Percentiles rank a stretch among this genome's conserved stretches.
phyloP scores from a whole-genome alignment of 441 rosid species.

The Breynia disticha region DNA sequence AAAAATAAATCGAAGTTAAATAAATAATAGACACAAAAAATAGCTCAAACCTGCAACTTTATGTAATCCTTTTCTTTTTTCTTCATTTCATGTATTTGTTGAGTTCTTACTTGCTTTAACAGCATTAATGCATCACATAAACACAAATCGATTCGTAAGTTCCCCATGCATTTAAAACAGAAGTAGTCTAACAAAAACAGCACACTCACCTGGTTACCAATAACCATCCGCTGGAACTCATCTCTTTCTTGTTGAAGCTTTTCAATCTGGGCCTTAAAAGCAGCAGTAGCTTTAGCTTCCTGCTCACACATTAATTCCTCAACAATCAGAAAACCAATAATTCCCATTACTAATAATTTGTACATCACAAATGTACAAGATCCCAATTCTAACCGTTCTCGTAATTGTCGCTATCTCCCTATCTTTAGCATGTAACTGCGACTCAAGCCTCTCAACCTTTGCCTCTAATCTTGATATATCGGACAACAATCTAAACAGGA shows the following conservation, averaged over 20 bases:
- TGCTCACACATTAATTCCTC: slow-evolving; percentile 16
- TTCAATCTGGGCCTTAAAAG: slow-evolving; percentile 85
- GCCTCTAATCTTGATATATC: slow-evolving; percentile 93
- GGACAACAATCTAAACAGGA: slow-evolving; percentile 46
- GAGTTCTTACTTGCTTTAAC: slow-evolving; percentile 90
- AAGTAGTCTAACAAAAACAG: slow-evolving; percentile 3
- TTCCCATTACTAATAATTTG: slow-evolving; percentile 2
- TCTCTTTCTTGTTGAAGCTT: slow-evolving; percentile 92
- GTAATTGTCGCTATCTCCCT: slow-evolving; percentile 96
- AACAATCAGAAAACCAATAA: slow-evolving; percentile 12
- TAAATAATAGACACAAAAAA: background rate
- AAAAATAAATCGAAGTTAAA: no score
- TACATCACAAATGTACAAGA: slow-evolving; percentile 12
- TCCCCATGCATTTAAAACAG: background rate
- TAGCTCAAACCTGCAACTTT: slow-evolving; percentile 66
- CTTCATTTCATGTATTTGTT: slow-evolving; percentile 98
- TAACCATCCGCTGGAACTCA: slow-evolving; percentile 98
- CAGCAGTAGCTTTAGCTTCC: slow-evolving; percentile 92
- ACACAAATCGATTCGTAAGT: slow-evolving; percentile 8
- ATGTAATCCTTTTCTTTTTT: slow-evolving; percentile 95
- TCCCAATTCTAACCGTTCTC: slow-evolving; percentile 48
- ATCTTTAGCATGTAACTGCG: slow-evolving; percentile 68
- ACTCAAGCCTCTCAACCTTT: slow-evolving; percentile 91
- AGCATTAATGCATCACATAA: slow-evolving; percentile 19
- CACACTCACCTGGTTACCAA: slow-evolving; percentile 84